phyloP scores from a whole-genome alignment of 2,329 filamentous ascomycete genomes.

The Tolypocladium ophioglossoides region DNA sequence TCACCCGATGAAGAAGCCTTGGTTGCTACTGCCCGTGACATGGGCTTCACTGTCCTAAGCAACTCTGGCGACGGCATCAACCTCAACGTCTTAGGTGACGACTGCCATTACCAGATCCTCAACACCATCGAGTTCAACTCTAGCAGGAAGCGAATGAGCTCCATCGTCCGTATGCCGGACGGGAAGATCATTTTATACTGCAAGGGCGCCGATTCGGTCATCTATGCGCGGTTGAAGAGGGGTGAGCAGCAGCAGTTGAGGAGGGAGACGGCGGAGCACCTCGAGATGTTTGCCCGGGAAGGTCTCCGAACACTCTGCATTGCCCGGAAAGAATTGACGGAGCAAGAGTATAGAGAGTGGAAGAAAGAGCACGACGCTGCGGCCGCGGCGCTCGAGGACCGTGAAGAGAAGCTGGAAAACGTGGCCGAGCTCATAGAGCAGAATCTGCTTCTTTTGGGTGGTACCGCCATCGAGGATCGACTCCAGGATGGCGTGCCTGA shows the following conservation, averaged over 20 bases:
- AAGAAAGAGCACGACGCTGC: conserved; percentile 80
- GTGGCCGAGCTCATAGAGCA: conserved; percentile 87
- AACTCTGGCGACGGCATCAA: conserved; percentile 70
- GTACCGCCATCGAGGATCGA: conserved; percentile 94
- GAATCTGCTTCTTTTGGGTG: conserved; percentile 76
- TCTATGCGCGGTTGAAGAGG: conserved; percentile 79
- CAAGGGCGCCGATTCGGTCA: conserved; percentile 95
- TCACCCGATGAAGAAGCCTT: conserved; percentile 94
- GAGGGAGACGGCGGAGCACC: conserved; percentile 75
- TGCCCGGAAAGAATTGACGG: conserved; percentile 67
- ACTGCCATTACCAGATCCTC: conserved; percentile 74
- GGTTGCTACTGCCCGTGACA: conserved; percentile 87
- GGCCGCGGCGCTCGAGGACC: conserved; percentile 69
- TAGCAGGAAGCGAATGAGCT: conserved; percentile 92
- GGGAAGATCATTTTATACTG: conserved; percentile 84
- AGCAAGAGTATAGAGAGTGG: conserved; percentile 79
- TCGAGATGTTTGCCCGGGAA: conserved; percentile 95
- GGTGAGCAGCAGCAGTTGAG: conserved; percentile 82
- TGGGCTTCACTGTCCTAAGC: conserved; percentile 87
- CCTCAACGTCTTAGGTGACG: conserved; percentile 77
- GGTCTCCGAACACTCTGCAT: conserved; percentile 92
- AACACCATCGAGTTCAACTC: conserved; percentile 98
- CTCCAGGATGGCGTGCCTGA: conserved; percentile 95
- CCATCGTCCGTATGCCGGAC: conserved; percentile 90
- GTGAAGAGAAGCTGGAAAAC: conserved; percentile 86